Evolutionary conservation across 805 yeast genomes (phyloP).

Genomic region (Saturnispora saitoi): DNA sequence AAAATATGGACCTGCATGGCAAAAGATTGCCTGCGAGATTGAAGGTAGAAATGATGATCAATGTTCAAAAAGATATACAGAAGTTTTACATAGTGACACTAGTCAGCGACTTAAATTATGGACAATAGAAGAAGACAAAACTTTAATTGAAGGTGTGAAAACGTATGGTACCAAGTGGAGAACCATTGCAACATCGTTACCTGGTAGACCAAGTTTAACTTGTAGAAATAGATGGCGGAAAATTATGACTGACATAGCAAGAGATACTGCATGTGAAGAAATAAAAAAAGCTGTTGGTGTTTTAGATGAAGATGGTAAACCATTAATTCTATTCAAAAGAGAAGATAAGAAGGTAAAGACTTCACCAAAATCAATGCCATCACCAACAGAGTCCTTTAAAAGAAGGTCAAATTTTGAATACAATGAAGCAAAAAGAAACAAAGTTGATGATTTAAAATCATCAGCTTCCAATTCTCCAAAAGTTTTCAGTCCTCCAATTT

Average conservation of each 20-base stretch:
- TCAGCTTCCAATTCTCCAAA: conserved; percentile 7
- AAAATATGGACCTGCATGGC: conserved; percentile 77
- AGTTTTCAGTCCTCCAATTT: conserved; percentile 7
- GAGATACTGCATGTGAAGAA: conserved; percentile 50
- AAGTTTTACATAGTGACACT: conserved; percentile 77
- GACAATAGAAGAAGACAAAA: conserved; percentile 68
- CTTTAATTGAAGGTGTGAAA: conserved; percentile 58
- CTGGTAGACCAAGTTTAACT: conserved; percentile 77
- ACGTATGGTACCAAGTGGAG: conserved; percentile 84
- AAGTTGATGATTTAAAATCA: conserved; percentile 6
- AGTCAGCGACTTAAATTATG: conserved; percentile 72
- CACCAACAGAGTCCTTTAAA: conserved; percentile 1
- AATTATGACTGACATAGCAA: conserved; percentile 63
- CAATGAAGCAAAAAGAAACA: not conserved
- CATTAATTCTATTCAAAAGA: conserved; percentile 10
- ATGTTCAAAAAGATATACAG: conserved; percentile 85
- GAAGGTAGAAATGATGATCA: conserved; percentile 90
- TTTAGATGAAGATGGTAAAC: conserved; percentile 15
- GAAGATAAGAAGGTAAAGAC: not conserved
- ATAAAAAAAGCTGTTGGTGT: conserved; percentile 54
- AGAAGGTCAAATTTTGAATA: conserved; percentile 1
- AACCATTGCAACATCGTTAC: conserved; percentile 59
- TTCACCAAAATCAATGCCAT: not conserved
- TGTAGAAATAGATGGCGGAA: conserved; percentile 93
- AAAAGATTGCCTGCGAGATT: conserved; percentile 65